Percentiles rank a stretch among this genome's conserved stretches.
phyloP scores from a whole-genome alignment of 768 basidiomycete species.

The Piloderma croceum region DNA sequence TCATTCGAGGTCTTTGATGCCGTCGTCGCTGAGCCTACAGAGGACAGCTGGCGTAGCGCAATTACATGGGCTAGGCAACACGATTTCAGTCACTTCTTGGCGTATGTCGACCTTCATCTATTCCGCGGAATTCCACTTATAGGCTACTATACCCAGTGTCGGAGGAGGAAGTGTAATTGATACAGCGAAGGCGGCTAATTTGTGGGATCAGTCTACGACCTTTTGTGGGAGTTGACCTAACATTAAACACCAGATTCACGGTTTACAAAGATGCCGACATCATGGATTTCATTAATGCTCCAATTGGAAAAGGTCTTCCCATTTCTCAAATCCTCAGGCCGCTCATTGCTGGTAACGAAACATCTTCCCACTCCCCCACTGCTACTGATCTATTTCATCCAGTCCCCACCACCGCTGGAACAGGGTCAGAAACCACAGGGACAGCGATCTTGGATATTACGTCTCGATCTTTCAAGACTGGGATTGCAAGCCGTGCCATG shows the following conservation, averaged over 20 bases:
- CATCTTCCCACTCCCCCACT: conserved; percentile 18
- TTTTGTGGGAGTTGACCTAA: conserved; percentile 4
- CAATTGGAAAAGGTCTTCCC: conserved; percentile 87
- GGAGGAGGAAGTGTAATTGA: conserved; percentile 96
- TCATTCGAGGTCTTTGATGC: conserved; percentile 77
- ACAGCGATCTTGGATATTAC: conserved; percentile 93
- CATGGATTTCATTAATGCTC: conserved; percentile 96
- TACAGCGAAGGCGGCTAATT: conserved; percentile 91
- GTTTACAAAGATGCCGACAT: conserved; percentile 90
- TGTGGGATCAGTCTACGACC: conserved; percentile 39
- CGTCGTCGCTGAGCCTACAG: conserved; percentile 87
- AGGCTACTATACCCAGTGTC: conserved; percentile 42
- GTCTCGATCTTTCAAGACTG: conserved; percentile 90
- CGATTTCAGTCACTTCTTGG: conserved; percentile 90
- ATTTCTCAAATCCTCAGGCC: conserved; percentile 71
- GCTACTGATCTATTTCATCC: not conserved
- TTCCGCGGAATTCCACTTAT: conserved; percentile 1
- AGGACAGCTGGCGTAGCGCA: conserved; percentile 82
- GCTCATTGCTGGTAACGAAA: conserved; percentile 62
- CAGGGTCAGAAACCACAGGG: conserved; percentile 92
- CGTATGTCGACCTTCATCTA: conserved; percentile 43
- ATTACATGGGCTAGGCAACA: conserved; percentile 83
- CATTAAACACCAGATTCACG: conserved; percentile 67
- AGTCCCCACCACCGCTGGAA: conserved; percentile 78
- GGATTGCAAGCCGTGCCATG: conserved; percentile 87